phyloP scores from a whole-genome alignment of 192 early-diverging fungal genomes.

The Coemansia umbellata region DNA sequence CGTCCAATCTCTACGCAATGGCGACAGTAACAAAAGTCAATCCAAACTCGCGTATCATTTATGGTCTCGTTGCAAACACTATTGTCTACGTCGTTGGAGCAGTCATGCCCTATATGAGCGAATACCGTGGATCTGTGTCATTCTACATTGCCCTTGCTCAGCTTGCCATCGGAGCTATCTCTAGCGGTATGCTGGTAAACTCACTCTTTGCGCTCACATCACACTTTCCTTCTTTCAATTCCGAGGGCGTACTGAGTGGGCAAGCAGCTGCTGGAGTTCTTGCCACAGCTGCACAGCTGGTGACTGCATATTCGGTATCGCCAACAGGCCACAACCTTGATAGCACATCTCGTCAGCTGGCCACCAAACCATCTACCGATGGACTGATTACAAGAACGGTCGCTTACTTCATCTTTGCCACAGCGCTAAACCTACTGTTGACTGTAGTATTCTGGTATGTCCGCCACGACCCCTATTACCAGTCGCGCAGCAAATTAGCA shows the following conservation, averaged over 20 bases:
- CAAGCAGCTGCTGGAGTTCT: slow-evolving; percentile 63
- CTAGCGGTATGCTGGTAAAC: slow-evolving; percentile 62
- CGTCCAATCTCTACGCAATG: slow-evolving; percentile 53
- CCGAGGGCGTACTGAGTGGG: slow-evolving; percentile 69
- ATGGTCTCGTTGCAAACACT: slow-evolving; percentile 55
- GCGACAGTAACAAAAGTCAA: slow-evolving; percentile 34
- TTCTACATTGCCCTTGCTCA: slow-evolving; percentile 62
- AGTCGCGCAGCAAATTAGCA: slow-evolving; percentile 35
- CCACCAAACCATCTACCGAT: not conserved
- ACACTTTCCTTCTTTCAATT: slow-evolving; percentile 62
- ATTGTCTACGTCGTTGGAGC: slow-evolving; percentile 50
- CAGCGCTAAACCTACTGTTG: slow-evolving; percentile 23
- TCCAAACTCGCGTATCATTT: slow-evolving; percentile 42
- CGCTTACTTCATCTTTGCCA: slow-evolving; percentile 49
- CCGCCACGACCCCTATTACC: slow-evolving; percentile 35
- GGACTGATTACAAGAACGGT: slow-evolving; percentile 31
- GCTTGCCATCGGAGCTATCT: slow-evolving; percentile 54
- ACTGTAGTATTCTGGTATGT: slow-evolving; percentile 27
- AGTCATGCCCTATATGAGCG: slow-evolving; percentile 48
- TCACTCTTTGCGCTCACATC: slow-evolving; percentile 69
- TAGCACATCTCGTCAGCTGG: not conserved
- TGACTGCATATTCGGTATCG: slow-evolving; percentile 50
- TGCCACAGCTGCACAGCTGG: slow-evolving; percentile 61
- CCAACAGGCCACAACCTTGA: not conserved
- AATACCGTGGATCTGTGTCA: slow-evolving; percentile 51